phyloP scores from a whole-genome alignment of 179 eudicot species.

The Beta macrorhiza region DNA sequence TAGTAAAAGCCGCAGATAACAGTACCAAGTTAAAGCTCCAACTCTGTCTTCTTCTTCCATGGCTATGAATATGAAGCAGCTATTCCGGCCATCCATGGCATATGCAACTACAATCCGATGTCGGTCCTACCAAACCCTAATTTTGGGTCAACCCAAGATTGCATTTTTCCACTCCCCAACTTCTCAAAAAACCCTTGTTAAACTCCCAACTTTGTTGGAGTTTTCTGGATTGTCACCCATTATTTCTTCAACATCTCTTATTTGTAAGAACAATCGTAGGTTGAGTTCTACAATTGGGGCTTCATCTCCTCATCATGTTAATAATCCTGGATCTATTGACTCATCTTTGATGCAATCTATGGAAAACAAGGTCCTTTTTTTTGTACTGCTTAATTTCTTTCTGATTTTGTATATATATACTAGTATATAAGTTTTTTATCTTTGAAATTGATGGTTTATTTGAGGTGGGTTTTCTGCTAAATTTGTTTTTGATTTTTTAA shows the following conservation, averaged over 20 bases:
- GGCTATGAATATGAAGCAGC: slow-evolving; percentile 22
- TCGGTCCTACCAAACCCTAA: background rate
- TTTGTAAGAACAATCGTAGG: slow-evolving; percentile 16
- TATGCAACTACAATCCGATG: slow-evolving; percentile 10
- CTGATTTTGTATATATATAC: background rate
- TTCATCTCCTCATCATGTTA: slow-evolving; percentile 33
- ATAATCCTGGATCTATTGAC: slow-evolving; percentile 53
- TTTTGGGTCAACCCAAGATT: slow-evolving; percentile 3
- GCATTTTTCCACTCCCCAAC: slow-evolving; percentile 13
- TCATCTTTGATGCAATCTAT: slow-evolving; percentile 61
- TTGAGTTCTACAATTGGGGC: slow-evolving; percentile 33
- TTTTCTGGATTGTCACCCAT: slow-evolving; percentile 6
- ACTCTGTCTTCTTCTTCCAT: slow-evolving; percentile 11
- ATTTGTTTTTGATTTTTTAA: background rate
- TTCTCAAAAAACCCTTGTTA: slow-evolving; percentile 7
- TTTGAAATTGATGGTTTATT: slow-evolving; percentile 14
- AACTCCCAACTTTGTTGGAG: background rate
- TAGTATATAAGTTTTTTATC: background rate
- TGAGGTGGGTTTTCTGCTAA: background rate
- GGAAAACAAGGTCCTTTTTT: slow-evolving; percentile 48
- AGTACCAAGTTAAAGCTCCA: background rate
- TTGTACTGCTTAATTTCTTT: background rate
- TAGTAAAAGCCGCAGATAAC: background rate
- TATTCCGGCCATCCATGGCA: slow-evolving; percentile 18
- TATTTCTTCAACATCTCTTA: background rate